Evolutionary conservation across 2,329 filamentous ascomycete genomes (phyloP), one percentile per base, ranked within the genome.

Genomic region (Pezicula carpinea): DNA sequence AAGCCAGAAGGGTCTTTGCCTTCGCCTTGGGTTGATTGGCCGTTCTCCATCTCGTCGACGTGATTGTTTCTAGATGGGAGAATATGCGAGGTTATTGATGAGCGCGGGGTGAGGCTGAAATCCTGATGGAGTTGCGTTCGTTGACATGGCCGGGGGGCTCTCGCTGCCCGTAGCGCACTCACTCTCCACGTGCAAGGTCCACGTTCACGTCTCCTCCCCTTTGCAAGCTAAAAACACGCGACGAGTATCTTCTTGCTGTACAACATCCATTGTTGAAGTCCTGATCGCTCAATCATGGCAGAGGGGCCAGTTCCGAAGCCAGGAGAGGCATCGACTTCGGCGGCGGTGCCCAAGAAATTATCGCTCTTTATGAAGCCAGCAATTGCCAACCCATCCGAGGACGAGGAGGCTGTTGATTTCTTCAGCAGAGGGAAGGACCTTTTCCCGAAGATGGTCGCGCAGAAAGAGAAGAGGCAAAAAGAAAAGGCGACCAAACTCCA

Each of bases 1-100:
- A 99, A 99, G 57, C 87, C 84, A 11, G 91, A 95, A 4, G 93
- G 93, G 67, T 99, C 93, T 68, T 89, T 92, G 53, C 89, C 87
- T 68, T 93, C 89, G 49, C 71, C 69, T 63, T 82, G 79, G 23
- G 70, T 69, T 51, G 69, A 65, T 35, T 71, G 70, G 53, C 76
- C 75, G 73, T 91, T 92, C 70, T 91, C 89, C 88, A 91, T 93
- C 51, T 54, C 67, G 52, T n/a, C 39, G 21, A 19, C n/a, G 29
- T 34, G 26, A 41, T 39, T 39, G 5, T 29, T 26, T 23, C 26
- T 10, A 17, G 34, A 34, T 41, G 29, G 39, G 17, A 34, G 17
- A 21, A 14, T 44, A 5, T 44, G 29, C 10, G 41, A 34, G 15
- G 41, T 44, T 17, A 15, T 17, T 47, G 32, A 46, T 46, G 44